Evolutionary conservation across 352 stramenopile species (phyloP).

Genomic region (Pythium vanterpoolii): DNA sequence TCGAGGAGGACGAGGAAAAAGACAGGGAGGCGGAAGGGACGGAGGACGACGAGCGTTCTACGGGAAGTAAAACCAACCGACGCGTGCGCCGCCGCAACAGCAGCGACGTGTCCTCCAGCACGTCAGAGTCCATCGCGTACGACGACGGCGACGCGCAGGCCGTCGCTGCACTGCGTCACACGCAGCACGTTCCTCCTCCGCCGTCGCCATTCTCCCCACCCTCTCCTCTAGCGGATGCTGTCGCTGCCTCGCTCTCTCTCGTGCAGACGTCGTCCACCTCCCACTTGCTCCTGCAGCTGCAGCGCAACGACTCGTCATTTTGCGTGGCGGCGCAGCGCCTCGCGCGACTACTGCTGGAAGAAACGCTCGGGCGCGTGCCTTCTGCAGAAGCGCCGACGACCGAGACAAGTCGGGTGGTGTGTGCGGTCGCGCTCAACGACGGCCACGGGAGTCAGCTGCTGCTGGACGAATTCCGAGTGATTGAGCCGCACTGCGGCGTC

Average conservation of each 20-base stretch:
- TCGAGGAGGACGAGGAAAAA: neutral
- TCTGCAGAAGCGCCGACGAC: neutral
- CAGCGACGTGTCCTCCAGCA: neutral
- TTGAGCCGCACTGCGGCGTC: neutral
- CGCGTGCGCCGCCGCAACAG: neutral
- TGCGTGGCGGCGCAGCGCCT: neutral
- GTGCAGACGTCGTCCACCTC: neutral
- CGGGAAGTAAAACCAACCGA: neutral
- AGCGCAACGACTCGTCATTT: neutral
- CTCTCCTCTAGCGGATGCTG: neutral
- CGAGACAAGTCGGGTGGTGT: neutral
- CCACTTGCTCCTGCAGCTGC: constrained; percentile 5
- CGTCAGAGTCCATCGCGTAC: neutral
- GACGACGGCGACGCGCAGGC: neutral
- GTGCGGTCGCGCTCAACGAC: constrained; percentile 1
- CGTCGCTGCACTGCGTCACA: neutral
- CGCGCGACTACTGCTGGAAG: constrained; percentile 7
- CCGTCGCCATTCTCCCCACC: neutral
- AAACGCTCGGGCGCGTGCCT: constrained; percentile 5
- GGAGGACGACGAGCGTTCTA: neutral
- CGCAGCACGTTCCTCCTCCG: neutral
- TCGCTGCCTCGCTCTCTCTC: neutral
- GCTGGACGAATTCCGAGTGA: constrained; percentile 7
- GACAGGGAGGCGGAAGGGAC: neutral
- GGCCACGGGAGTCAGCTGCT: constrained; percentile 1